Evolutionary conservation across 2,329 filamentous ascomycete species (phyloP).

Genomic region (Neodidymelliopsis sp.): DNA sequence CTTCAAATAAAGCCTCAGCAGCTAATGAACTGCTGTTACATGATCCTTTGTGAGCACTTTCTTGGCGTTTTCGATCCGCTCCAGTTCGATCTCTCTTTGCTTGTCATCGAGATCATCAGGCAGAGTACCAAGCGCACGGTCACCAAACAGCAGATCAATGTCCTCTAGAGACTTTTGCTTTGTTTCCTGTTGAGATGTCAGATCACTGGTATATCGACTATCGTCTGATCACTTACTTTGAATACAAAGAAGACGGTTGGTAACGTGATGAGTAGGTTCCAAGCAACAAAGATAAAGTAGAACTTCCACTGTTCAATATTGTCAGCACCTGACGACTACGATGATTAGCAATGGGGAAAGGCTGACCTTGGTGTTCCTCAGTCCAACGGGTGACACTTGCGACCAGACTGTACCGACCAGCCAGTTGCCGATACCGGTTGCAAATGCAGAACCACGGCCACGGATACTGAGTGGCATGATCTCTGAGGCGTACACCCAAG

Average conservation of each 20-base stretch:
- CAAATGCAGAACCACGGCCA: slow-evolving; percentile 64
- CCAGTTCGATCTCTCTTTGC: slow-evolving; percentile 32
- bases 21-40: slow-evolving; percentile 13
- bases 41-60: slow-evolving; percentile 17
- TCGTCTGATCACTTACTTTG: slow-evolving; percentile 37
- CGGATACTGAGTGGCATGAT: slow-evolving; percentile 71
- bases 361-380: slow-evolving; percentile 56
- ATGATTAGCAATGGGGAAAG: too few species aligned
- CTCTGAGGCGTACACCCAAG: slow-evolving; percentile 72
- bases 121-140: slow-evolving; percentile 57
- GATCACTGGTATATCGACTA: not conserved
- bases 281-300: slow-evolving; percentile 66
- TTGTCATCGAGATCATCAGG: slow-evolving; percentile 53
- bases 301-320: too few species aligned
- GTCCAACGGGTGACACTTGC: slow-evolving; percentile 64
- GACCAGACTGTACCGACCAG: slow-evolving; percentile 66
- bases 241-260: slow-evolving; percentile 61
- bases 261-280: slow-evolving; percentile 55
- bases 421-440: slow-evolving; percentile 67
- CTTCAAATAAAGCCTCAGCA: too few species aligned
- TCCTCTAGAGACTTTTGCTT: slow-evolving; percentile 62
- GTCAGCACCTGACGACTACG: too few species aligned
- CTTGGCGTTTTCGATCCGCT: slow-evolving; percentile 29
- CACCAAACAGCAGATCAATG: slow-evolving; percentile 65
- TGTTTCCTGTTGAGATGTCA: slow-evolving; percentile 38